Evolutionary conservation across 345 rosid genomes (phyloP).

Genomic region (Eutrema yunnanense): DNA sequence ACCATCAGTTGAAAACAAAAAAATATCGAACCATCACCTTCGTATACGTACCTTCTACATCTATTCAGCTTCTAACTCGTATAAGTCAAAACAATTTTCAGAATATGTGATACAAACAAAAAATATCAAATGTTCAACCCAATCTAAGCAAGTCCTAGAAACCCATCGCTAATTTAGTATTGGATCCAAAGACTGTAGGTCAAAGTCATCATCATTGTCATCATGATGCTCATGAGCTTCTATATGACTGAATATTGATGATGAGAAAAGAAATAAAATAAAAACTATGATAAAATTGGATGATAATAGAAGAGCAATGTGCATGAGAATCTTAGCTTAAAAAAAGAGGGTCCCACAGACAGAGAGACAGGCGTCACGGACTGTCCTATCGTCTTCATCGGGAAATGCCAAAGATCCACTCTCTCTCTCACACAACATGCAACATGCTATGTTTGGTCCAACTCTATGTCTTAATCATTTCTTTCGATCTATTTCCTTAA

Average conservation of each 20-base stretch:
- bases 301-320: conserved; percentile 19
- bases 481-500: conserved; percentile 34
- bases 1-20: background rate
- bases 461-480: conserved; percentile 51
- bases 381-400: conserved; percentile 46
- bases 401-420: conserved; percentile 40
- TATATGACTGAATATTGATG: background rate
- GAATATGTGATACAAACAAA: background rate
- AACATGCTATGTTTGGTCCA: conserved; percentile 36
- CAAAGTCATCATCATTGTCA: background rate
- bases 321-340: conserved; percentile 30
- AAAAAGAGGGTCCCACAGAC: conserved; percentile 26
- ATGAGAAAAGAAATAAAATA: no score
- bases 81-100: background rate
- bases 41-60: background rate
- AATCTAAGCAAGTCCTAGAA: background rate
- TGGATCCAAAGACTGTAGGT: background rate
- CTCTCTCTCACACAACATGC: conserved; percentile 28
- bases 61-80: background rate
- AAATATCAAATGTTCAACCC: background rate
- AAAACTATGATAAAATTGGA: background rate
- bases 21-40: background rate
- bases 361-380: conserved; percentile 62
- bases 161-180: background rate
- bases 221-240: background rate